Evolutionary conservation across 257 asterid species (phyloP), one percentile per base, ranked within the genome.

Genomic region (Solanum megistacrolobum): DNA sequence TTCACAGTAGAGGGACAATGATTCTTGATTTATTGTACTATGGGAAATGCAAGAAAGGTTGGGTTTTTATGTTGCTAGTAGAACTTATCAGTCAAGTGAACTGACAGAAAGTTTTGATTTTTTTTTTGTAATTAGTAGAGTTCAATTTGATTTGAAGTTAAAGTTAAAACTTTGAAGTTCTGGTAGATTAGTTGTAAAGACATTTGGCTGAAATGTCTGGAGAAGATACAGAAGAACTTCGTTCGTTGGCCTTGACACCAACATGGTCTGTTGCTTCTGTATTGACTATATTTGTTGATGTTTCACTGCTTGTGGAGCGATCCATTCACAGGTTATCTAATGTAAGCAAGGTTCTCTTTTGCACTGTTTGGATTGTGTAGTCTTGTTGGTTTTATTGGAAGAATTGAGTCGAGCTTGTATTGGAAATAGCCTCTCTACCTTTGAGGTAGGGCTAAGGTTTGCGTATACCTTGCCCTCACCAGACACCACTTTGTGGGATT

Each of bases 201-300:
- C 39, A 36, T 36, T 36, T 36, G 39, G 39, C 39, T 36, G 39
- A 36, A 36, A 36, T 36, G 39, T 36, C 39, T 36, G 39, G 39
- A 36, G 39, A 36, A 36, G 39, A 36, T 36, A 36, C 39, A 36
- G 9, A 36, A 87, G 98, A 96, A 91, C 88, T 90, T 71, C 92
- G 99, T 93, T 96, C 99, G 12, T 74, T 96, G 89, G 98, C 98
- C 60, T 92, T 93, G 89, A 96, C 99, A 86, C 99, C 99, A 58
- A 97, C 99, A 78, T 97, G 99, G 98, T 96, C 98, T 35, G 99
- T 97, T 90, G 98, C 98, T 85, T 84, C 97, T 83, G 98, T 97
- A 0, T 89, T 97, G 89, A 97, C 99, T 31, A 62, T 96, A 2
- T 97, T 96, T 88, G 98, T 97, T 55, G 98, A 90, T 5, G 98